Conservation (phyloP, 805 yeast genomes). For the Blastobotrys terrestris region DNA sequence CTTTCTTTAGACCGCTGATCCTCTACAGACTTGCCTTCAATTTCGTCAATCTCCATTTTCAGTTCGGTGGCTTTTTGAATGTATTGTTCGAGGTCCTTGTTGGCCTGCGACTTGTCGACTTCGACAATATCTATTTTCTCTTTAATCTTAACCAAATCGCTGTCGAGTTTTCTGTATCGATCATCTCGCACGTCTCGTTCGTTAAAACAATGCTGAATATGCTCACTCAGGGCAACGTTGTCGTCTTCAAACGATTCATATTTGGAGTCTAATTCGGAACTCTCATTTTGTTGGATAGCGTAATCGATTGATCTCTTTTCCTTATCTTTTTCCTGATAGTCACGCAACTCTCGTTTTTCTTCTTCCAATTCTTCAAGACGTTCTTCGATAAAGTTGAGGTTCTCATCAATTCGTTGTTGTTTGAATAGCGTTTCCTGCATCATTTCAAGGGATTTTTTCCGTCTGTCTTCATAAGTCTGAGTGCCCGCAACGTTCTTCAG, state of each 20-base stretch:
- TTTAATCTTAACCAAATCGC: slow-evolving; percentile 38
- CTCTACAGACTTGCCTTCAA: slow-evolving; percentile 22
- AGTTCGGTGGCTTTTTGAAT: slow-evolving; percentile 29
- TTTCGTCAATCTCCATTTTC: slow-evolving; percentile 30
- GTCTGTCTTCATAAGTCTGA: slow-evolving; percentile 74
- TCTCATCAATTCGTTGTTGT: slow-evolving; percentile 65
- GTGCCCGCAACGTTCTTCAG: slow-evolving; percentile 96
- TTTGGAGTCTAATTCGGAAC: slow-evolving; percentile 56
- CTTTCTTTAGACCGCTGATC: slow-evolving; percentile 18
- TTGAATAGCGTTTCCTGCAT: slow-evolving; percentile 69
- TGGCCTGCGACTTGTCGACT: slow-evolving; percentile 53
- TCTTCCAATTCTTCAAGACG: slow-evolving; percentile 72
- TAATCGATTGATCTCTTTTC: slow-evolving; percentile 67
- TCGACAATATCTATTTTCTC: slow-evolving; percentile 45
- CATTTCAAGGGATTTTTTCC: slow-evolving; percentile 72
- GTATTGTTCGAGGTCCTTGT: slow-evolving; percentile 42
- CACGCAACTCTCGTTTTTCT: slow-evolving; percentile 70
- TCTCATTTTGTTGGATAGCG: slow-evolving; percentile 71
- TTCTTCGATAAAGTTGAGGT: slow-evolving; percentile 61
- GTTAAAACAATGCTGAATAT: background rate
- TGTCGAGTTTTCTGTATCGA: slow-evolving; percentile 8
- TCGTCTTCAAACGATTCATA: slow-evolving; percentile 28
- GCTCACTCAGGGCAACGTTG: background rate
- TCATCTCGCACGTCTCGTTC: slow-evolving; percentile 5
- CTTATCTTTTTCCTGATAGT: slow-evolving; percentile 61